Evolutionary conservation across 83 land plant species (phyloP), one percentile per base, ranked within the genome.

Genomic region (Thuja plicata): DNA sequence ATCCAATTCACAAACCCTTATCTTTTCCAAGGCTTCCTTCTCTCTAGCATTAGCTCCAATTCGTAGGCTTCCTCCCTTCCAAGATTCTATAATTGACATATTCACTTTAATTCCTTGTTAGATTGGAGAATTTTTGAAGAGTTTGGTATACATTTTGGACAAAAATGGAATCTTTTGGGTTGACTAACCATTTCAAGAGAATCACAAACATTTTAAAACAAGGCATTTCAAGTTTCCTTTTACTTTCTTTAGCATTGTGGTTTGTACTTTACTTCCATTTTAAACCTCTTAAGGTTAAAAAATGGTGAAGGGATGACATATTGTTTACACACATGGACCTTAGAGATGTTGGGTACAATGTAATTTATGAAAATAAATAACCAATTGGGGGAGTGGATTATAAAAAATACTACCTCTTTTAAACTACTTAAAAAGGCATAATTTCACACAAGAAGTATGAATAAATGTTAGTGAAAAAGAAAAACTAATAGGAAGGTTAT

Each of bases 11-110:
- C 90, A 50, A 87, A 79, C 71, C 17, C 88, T 89, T 4, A 94
- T 87, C 87, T 92, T 94, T 84, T 84, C 88, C 46, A 91, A 37
- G 1, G 92, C 94, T 50, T 93, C 93, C 35, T 55, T 73, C 88
- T 93, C 94, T 17, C 92, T 90, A 48, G 90, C 92, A 85, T 73
- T 91, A 21, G 93, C 92, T n/a, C n/a, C n/a, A n/a, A n/a, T n/a
- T n/a, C n/a, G n/a, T n/a, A n/a, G n/a, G n/a, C n/a, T n/a, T n/a
- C n/a, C n/a, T n/a, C n/a, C n/a, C n/a, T n/a, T n/a, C n/a, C n/a
- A n/a, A n/a, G n/a, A n/a, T n/a, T n/a, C n/a, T n/a, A n/a, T n/a
- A n/a, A n/a, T n/a, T n/a, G n/a, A n/a, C n/a, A n/a, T n/a, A n/a
- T n/a, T n/a, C n/a, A n/a, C 66, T 17, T 57, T 5, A 27, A 57